Evolutionary conservation across 345 rosid species (phyloP).

Genomic region (Linum usitatissimum): DNA sequence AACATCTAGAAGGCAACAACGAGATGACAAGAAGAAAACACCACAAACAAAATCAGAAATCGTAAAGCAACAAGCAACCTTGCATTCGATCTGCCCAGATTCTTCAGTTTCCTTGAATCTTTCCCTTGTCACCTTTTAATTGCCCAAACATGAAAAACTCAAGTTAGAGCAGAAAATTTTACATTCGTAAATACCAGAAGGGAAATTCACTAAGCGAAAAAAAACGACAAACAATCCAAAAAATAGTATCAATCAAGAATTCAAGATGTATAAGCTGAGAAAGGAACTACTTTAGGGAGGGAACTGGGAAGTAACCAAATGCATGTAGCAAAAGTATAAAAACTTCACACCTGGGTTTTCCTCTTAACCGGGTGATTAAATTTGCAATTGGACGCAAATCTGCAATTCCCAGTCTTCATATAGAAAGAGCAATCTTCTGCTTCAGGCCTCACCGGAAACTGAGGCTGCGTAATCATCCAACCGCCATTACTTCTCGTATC

Average conservation of each 20-base stretch:
- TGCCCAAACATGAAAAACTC: background rate
- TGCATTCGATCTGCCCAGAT: constrained; percentile 64
- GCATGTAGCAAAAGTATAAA: background rate
- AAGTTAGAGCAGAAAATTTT: background rate
- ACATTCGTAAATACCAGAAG: background rate
- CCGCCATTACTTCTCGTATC: constrained; percentile 1
- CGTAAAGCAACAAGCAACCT: constrained; percentile 33
- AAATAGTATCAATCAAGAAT: background rate
- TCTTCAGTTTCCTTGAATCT: constrained; percentile 56
- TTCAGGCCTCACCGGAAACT: constrained; percentile 62
- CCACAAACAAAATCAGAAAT: background rate
- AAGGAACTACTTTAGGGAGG: background rate
- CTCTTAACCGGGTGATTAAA: constrained; percentile 68
- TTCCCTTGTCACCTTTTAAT: constrained; percentile 46
- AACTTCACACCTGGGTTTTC: constrained; percentile 40
- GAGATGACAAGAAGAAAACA: background rate
- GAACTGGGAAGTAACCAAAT: background rate
- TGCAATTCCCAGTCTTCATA: constrained; percentile 76
- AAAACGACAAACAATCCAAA: background rate
- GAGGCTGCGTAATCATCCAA: constrained; percentile 3
- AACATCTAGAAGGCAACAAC: background rate
- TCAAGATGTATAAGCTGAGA: background rate
- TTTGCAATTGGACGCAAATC: constrained; percentile 75
- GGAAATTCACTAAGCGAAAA: background rate
- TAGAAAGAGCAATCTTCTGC: constrained; percentile 80